Evolutionary conservation across 2,329 filamentous ascomycete species (phyloP).

Genomic region (Microdochium paspali): DNA sequence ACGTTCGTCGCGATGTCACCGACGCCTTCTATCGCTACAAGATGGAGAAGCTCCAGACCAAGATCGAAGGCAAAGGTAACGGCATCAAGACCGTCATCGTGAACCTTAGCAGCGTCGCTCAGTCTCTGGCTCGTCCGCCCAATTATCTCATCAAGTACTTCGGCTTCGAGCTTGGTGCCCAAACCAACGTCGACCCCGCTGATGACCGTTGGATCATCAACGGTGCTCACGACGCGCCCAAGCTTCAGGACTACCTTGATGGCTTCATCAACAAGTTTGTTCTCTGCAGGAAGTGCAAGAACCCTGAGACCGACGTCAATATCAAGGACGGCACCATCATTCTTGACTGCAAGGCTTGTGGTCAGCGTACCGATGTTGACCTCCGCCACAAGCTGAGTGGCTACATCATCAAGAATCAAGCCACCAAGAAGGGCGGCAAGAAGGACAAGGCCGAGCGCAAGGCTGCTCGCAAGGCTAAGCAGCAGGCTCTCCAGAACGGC

Average conservation of each 20-base stretch:
- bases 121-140: conserved; percentile 84
- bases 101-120: conserved; percentile 89
- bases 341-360: conserved; percentile 97
- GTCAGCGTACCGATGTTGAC: conserved; percentile 85
- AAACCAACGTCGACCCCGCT: conserved; percentile 94
- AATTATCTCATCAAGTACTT: conserved; percentile 99
- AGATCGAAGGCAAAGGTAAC: conserved; percentile 99
- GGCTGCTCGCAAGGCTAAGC: conserved; percentile 84
- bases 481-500: conserved; percentile 53
- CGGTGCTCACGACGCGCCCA: conserved; percentile 86
- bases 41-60: conserved; percentile 98
- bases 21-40: conserved; percentile 99
- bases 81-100: conserved; percentile 98
- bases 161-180: conserved; percentile 94
- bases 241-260: conserved; percentile 96
- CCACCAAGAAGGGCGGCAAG: conserved; percentile 87
- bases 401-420: conserved; percentile 94
- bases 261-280: conserved; percentile 98
- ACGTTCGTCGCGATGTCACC: conserved; percentile 95
- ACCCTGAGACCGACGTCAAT: conserved; percentile 91
- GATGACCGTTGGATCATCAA: conserved; percentile 99
- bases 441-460: conserved; percentile 87
- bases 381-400: conserved; percentile 90
- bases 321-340: conserved; percentile 90
- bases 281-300: conserved; percentile 99